Evolutionary conservation across 129 eudicot genomes (phyloP).

Genomic region (Centella asiatica): DNA sequence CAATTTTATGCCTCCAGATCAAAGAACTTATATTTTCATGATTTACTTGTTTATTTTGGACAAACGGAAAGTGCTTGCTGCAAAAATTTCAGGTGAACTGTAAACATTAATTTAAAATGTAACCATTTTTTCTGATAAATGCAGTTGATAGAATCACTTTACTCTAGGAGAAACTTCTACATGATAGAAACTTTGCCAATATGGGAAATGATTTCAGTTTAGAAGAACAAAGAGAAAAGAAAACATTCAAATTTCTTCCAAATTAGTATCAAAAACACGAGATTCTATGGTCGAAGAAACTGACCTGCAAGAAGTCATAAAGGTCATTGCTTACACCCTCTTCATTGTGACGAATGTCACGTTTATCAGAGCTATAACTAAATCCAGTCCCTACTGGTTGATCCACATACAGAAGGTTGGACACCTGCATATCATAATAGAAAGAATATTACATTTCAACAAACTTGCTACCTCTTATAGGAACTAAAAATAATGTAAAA

Average conservation of each 20-base stretch:
- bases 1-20: too few relatives aligned
- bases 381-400: conserved; percentile 91
- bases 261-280: background rate
- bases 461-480: background rate
- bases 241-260: background rate
- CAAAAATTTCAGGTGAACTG: too few relatives aligned
- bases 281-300: background rate
- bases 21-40: too few relatives aligned
- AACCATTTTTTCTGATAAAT: too few relatives aligned
- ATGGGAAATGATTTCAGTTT: background rate
- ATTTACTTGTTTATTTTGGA: too few relatives aligned
- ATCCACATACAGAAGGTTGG: conserved; percentile 75
- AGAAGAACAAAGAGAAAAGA: background rate
- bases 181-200: background rate
- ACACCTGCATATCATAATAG: conserved; percentile 45
- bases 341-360: conserved; percentile 72
- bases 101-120: too few relatives aligned
- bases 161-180: too few relatives aligned
- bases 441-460: conserved; percentile 1
- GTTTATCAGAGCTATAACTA: conserved; percentile 69
- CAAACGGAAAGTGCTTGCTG: too few relatives aligned
- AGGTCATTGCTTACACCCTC: conserved; percentile 72
- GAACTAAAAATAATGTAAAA: background rate
- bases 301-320: conserved; percentile 86
- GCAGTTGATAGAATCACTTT: too few relatives aligned